phyloP scores from a whole-genome alignment of 805 yeast genomes.

The Isabelozyma pseudorhagii region DNA sequence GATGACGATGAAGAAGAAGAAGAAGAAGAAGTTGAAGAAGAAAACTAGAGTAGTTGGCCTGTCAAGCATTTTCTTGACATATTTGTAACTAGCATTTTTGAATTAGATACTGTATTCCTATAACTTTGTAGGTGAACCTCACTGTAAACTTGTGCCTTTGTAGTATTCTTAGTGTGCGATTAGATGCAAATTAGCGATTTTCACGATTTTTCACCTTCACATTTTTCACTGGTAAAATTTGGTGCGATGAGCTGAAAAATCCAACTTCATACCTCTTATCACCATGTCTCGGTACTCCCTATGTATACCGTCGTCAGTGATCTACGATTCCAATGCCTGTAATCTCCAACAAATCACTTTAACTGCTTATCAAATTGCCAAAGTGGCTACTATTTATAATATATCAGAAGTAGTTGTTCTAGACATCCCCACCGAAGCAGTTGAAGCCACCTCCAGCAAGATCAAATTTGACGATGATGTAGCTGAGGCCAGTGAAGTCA shows the following conservation, averaged over 20 bases:
- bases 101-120: neutral
- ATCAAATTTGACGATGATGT: constrained; percentile 34
- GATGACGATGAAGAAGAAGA: constrained; percentile 36
- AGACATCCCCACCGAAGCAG: constrained; percentile 39
- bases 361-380: constrained; percentile 74
- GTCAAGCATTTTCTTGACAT: too few relatives aligned
- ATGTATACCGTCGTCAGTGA: constrained; percentile 70
- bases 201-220: neutral
- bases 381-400: constrained; percentile 63
- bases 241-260: neutral
- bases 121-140: too few relatives aligned
- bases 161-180: too few relatives aligned
- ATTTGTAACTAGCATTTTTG: neutral
- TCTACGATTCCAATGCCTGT: constrained; percentile 51
- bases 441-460: constrained; percentile 19
- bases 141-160: too few relatives aligned
- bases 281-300: constrained; percentile 43
- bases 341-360: constrained; percentile 73
- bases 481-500: constrained; percentile 16
- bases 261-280: too few relatives aligned
- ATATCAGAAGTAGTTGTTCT: constrained; percentile 74
- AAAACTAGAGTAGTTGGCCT: neutral
- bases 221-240: too few relatives aligned
- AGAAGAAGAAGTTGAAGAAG: constrained; percentile 18
- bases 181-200: too few relatives aligned